A percentile compares a stretch with the other conserved stretches of the same genome.
Conservation (phyloP, 2,329 filamentous ascomycete species). For the Lasiodiplodia citricola region DNA sequence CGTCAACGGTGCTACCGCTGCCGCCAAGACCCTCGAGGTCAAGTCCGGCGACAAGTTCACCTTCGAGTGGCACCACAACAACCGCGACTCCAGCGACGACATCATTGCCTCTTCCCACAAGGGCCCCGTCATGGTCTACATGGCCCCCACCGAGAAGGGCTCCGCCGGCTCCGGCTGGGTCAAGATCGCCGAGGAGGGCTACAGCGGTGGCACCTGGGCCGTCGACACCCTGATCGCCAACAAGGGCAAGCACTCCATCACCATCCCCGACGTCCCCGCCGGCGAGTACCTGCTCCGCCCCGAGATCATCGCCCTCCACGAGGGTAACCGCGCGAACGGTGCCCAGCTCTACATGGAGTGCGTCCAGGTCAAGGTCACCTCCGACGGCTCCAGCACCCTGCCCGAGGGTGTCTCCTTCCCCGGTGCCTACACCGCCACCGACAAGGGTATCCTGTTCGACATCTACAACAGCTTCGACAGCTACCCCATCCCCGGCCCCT, state of each 20-base stretch:
- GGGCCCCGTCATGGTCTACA: slow-evolving; percentile 61
- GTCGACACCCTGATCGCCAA: slow-evolving; percentile 48
- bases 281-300: slow-evolving; percentile 52
- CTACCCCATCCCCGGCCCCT: slow-evolving; percentile 53
- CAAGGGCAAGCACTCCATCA: slow-evolving; percentile 51
- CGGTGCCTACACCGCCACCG: slow-evolving; percentile 45
- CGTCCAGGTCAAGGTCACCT: slow-evolving; percentile 33
- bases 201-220: slow-evolving; percentile 42
- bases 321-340: slow-evolving; percentile 42
- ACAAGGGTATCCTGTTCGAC: slow-evolving; percentile 50
- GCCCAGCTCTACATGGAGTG: slow-evolving; percentile 54
- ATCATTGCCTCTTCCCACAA: slow-evolving; percentile 60
- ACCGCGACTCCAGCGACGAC: slow-evolving; percentile 51
- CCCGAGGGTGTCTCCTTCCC: slow-evolving; percentile 54
- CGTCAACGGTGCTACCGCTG: slow-evolving; percentile 37
- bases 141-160: slow-evolving; percentile 51
- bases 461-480: slow-evolving; percentile 44
- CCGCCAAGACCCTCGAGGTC: slow-evolving; percentile 52
- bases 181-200: slow-evolving; percentile 51
- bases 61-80: slow-evolving; percentile 60
- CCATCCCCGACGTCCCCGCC: slow-evolving; percentile 45
- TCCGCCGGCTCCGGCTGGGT: slow-evolving; percentile 60
- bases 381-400: slow-evolving; percentile 31
- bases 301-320: slow-evolving; percentile 54
- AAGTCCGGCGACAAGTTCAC: slow-evolving; percentile 52